Conservation (phyloP, 768 basidiomycete genomes). For the Kondoa malvinella region DNA sequence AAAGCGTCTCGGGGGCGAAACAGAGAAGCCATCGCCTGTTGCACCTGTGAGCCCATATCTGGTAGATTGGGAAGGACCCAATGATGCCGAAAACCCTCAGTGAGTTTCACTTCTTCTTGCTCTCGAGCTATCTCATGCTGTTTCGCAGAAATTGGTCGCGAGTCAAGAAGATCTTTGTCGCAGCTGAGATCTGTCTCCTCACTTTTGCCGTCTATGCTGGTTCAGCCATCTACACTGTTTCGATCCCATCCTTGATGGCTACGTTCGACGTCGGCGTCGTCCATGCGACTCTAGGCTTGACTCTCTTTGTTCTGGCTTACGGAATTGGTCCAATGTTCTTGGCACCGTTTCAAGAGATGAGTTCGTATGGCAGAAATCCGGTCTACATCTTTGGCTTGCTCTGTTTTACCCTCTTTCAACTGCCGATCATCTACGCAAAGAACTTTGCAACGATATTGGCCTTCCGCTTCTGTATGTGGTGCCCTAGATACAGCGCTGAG, state of each 20-base stretch:
- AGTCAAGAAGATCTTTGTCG: conserved; percentile 18
- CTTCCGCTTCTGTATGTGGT: neutral
- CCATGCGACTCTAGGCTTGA: conserved; percentile 28
- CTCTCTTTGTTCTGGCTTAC: conserved; percentile 33
- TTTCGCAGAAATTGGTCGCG: conserved; percentile 21
- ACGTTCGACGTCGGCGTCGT: conserved; percentile 18
- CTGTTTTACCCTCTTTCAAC: conserved; percentile 29
- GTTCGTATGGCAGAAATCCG: conserved; percentile 29
- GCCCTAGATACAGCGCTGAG: conserved; percentile 18
- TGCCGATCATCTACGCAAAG: no score
- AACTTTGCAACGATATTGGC: conserved; percentile 11
- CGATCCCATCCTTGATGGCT: conserved; percentile 19
- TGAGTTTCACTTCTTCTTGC: neutral
- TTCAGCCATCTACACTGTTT: conserved; percentile 12
- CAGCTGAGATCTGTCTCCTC: conserved; percentile 16
- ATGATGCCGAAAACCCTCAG: conserved; percentile 23
- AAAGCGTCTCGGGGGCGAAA: neutral
- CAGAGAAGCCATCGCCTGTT: neutral
- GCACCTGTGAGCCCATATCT: conserved; percentile 1
- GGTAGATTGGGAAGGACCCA: conserved; percentile 20
- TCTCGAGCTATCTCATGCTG: neutral
- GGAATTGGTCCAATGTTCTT: conserved; percentile 27
- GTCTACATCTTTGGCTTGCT: conserved; percentile 31
- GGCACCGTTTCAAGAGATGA: conserved; percentile 29
- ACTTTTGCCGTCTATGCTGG: conserved; percentile 20